These are phyloP conservation scores for Goniomonas avonlea DNA, from an alignment of 78 protist genomes.

Conservation along the genomic window DNA sequence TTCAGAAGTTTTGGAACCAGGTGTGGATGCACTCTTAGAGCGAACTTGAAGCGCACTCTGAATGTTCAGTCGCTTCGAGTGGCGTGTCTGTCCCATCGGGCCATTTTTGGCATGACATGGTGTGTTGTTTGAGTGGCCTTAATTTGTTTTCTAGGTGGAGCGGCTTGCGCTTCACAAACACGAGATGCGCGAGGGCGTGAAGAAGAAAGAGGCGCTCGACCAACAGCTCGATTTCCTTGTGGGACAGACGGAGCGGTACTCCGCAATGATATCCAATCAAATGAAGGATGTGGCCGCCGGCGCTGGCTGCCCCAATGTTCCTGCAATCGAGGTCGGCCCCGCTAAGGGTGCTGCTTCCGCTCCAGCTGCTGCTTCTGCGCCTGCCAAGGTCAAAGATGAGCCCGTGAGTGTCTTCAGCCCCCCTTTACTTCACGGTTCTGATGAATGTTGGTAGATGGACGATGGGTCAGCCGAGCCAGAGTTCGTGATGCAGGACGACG, in stretches of 20 bases:
- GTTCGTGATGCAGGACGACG: background rate
- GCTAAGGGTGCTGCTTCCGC: background rate
- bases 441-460: background rate
- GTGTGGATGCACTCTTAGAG: background rate
- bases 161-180: constrained; percentile 41
- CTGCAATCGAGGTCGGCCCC: too few relatives aligned
- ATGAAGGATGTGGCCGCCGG: background rate
- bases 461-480: background rate
- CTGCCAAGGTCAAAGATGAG: background rate
- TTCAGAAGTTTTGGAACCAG: constrained; percentile 43
- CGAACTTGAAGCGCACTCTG: background rate
- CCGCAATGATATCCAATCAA: background rate
- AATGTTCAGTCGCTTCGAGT: background rate
- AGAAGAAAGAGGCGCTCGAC: constrained; percentile 20
- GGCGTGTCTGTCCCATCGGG: background rate
- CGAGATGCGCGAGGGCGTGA: background rate
- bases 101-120: too few relatives aligned
- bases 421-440: background rate
- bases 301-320: background rate
- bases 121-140: background rate
- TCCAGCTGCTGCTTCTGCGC: background rate
- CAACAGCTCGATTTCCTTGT: constrained; percentile 66
- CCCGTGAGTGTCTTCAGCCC: background rate
- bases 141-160: constrained; percentile 6
- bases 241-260: constrained; percentile 4